Evolutionary conservation across 306 rosid genomes (phyloP).

Genomic region (Quercus parvula): DNA sequence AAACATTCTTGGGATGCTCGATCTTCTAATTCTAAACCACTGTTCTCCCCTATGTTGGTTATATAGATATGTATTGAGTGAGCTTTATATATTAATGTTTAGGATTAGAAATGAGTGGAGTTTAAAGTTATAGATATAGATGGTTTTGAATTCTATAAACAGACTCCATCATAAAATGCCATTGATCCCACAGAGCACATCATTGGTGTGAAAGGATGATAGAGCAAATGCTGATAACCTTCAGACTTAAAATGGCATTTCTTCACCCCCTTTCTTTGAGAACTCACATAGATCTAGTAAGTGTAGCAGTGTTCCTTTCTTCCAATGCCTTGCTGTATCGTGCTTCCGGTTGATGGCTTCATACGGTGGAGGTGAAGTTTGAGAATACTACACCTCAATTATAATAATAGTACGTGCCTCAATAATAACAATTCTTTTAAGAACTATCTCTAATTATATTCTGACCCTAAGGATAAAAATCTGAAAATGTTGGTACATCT

Average conservation of each 20-base stretch:
- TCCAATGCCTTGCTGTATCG: background rate
- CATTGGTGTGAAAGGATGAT: background rate
- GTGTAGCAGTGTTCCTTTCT: no score
- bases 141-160: background rate
- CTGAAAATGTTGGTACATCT: no score
- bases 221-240: background rate
- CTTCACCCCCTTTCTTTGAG: background rate
- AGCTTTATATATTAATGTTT: no score
- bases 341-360: background rate
- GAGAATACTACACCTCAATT: no score
- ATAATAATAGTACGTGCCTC: no score
- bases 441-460: no score
- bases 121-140: background rate
- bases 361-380: background rate
- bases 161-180: background rate
- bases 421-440: no score
- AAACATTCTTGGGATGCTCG: background rate
- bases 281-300: background rate
- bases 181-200: background rate
- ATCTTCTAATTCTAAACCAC: background rate
- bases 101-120: background rate
- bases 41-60: background rate
- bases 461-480: no score
- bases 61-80: no score
- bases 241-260: background rate